Evolutionary conservation across 352 stramenopile genomes (phyloP), one percentile per base, ranked within the genome.

Genomic region (Pythium guiyangense): DNA sequence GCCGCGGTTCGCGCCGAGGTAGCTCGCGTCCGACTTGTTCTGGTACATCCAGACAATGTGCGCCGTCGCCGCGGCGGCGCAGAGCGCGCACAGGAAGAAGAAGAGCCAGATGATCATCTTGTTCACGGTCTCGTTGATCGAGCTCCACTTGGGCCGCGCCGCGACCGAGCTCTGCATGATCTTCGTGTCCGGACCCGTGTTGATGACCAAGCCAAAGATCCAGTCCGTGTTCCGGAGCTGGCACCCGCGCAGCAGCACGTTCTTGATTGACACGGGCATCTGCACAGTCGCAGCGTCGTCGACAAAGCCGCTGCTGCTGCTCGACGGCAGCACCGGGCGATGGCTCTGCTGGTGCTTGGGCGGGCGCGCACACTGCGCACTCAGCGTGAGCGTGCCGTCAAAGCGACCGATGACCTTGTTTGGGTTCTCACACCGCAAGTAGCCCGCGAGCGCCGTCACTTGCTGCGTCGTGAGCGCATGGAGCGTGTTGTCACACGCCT

Each of bases 161-260:
- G 77, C 76, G 26, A 73, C 75, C 2, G 78, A 73, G 42, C 75
- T 89, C 63, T 90, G 79, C 82, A 92, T 92, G 64, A 92, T 90
- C 64, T 92, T 92, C 12, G 79, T 92, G 60, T 92, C 82, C 0
- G 79, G 69, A 1, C 82, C 82, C 3, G 88, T 97, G 69, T 97
- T 96, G 22, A 97, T 62, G 14, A 96, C 85, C n/a, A 96, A 56
- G 17, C 90, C 86, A 55, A 92, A 90, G 35, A 96, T 90, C 71
- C 70, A 96, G 45, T 94, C 84, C 10, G 90, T 97, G 62, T 96
- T 96, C 26, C 90, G 77, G 44, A 97, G 45, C 47, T 90, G 70
- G 43, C 80, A 94, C 29, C 89, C 90, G 34, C 90, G 85, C 45
- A 97, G 66, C 42, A 97, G 62, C 11, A 98, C 71, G 66, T 96